These are phyloP conservation scores for Suillus alpinus DNA, from an alignment of 768 basidiomycete genomes.

Conservation along the genomic window DNA sequence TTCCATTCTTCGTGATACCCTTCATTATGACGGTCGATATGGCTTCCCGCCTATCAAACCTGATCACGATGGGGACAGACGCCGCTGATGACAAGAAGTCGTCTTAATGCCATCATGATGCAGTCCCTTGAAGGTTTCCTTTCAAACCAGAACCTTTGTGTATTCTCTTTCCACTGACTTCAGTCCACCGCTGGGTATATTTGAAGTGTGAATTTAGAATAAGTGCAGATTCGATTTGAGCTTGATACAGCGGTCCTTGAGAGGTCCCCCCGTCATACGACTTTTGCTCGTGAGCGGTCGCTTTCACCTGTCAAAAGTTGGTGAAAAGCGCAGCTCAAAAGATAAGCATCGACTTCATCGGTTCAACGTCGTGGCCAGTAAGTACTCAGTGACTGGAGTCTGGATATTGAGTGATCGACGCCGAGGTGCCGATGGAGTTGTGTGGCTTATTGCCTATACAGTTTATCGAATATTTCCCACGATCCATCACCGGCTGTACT, in stretches of 20 bases:
- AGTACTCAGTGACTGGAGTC: no score
- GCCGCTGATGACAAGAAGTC: conserved; percentile 13
- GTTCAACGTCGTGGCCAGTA: no score
- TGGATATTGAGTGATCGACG: no score
- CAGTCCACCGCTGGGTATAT: no score
- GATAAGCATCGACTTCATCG: not conserved
- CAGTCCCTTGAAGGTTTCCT: not conserved
- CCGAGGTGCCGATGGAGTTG: not conserved
- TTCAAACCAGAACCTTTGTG: not conserved
- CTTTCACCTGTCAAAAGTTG: not conserved
- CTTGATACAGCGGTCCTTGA: no score
- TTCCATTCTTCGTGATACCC: conserved; percentile 75
- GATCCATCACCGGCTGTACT: not conserved
- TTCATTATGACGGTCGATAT: conserved; percentile 74
- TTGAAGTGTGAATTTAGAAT: no score
- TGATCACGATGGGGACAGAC: conserved; percentile 28
- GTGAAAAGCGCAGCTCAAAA: not conserved
- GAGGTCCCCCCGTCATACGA: no score
- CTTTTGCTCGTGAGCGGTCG: not conserved
- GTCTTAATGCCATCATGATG: conserved; percentile 15
- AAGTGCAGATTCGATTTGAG: no score
- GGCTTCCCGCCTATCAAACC: conserved; percentile 39
- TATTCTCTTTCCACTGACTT: not conserved
- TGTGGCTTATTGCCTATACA: not conserved
- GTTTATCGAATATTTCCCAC: not conserved